Evolutionary conservation across 2,329 filamentous ascomycete species (phyloP).

Genomic region (Talaromyces islandicus): DNA sequence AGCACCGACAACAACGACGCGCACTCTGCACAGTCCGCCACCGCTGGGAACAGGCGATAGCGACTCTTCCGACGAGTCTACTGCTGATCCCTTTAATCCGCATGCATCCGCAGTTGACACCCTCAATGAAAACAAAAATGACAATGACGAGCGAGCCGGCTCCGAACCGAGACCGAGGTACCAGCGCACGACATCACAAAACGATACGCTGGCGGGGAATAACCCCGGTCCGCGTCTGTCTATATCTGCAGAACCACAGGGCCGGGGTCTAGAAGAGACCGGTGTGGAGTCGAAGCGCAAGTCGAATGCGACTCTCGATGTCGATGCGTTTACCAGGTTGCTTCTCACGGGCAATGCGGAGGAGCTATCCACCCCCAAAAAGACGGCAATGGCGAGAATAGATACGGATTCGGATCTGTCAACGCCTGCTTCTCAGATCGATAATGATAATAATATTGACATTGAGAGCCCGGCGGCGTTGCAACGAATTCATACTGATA

Average conservation of each 20-base stretch:
- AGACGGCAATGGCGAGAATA: background rate
- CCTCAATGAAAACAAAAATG: too few species aligned
- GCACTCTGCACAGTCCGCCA: background rate
- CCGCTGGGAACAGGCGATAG: constrained; percentile 9
- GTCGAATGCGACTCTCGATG: constrained; percentile 54
- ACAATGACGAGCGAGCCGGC: background rate
- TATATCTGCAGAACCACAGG: background rate
- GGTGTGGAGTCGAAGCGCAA: background rate
- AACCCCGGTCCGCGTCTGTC: background rate
- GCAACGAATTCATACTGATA: background rate
- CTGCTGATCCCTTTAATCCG: constrained; percentile 34
- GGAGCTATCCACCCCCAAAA: background rate
- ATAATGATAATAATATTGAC: background rate
- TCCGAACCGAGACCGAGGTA: background rate
- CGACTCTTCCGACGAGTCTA: constrained; percentile 26
- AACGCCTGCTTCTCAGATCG: background rate
- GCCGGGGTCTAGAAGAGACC: background rate
- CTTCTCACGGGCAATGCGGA: constrained; percentile 65
- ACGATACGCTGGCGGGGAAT: background rate
- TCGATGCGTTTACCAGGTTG: constrained; percentile 70
- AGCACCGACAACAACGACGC: constrained; percentile 3
- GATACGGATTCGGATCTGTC: constrained; percentile 1
- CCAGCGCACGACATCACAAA: background rate
- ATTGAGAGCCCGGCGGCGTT: background rate
- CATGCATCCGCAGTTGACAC: constrained; percentile 15